phyloP scores from a whole-genome alignment of 768 basidiomycete genomes.

The Podaxis rugospora region DNA sequence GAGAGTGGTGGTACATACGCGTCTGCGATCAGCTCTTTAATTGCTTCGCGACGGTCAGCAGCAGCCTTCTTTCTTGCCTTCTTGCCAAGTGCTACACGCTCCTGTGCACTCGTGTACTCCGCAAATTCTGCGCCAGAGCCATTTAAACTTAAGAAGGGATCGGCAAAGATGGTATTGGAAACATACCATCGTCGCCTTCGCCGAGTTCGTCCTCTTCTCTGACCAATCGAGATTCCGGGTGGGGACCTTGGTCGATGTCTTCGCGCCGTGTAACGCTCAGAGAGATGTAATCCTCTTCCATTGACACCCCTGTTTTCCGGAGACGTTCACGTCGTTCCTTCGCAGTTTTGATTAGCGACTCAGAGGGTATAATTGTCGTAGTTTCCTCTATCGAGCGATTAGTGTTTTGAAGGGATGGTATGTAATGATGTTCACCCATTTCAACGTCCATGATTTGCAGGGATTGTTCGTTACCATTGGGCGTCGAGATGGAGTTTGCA shows the following conservation, averaged over 20 bases:
- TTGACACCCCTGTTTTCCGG: slow-evolving; percentile 40
- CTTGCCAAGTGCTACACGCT: slow-evolving; percentile 81
- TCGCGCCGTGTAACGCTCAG: slow-evolving; percentile 58
- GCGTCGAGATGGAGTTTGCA: slow-evolving; percentile 43
- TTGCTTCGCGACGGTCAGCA: slow-evolving; percentile 57
- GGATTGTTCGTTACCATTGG: slow-evolving; percentile 33
- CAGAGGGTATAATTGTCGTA: slow-evolving; percentile 60
- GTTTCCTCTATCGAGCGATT: slow-evolving; percentile 25
- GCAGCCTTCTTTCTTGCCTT: slow-evolving; percentile 74
- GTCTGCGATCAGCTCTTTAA: slow-evolving; percentile 80
- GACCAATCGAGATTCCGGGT: slow-evolving; percentile 78
- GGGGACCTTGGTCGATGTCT: slow-evolving; percentile 62
- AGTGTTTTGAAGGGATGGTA: not conserved
- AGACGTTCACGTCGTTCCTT: slow-evolving; percentile 74
- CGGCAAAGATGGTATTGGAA: not conserved
- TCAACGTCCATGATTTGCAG: slow-evolving; percentile 29
- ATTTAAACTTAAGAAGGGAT: not conserved
- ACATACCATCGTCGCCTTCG: slow-evolving; percentile 81
- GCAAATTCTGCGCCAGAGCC: slow-evolving; percentile 57
- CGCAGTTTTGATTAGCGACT: slow-evolving; percentile 66
- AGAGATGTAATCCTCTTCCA: slow-evolving; percentile 75
- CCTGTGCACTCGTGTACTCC: slow-evolving; percentile 84
- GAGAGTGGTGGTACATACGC: slow-evolving; percentile 46
- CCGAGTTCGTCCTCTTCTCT: slow-evolving; percentile 87
- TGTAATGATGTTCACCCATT: slow-evolving; percentile 16